Evolutionary conservation across 2,329 filamentous ascomycete genomes (phyloP), one percentile per base, ranked within the genome.

Genomic region (Cladosporium sp.): DNA sequence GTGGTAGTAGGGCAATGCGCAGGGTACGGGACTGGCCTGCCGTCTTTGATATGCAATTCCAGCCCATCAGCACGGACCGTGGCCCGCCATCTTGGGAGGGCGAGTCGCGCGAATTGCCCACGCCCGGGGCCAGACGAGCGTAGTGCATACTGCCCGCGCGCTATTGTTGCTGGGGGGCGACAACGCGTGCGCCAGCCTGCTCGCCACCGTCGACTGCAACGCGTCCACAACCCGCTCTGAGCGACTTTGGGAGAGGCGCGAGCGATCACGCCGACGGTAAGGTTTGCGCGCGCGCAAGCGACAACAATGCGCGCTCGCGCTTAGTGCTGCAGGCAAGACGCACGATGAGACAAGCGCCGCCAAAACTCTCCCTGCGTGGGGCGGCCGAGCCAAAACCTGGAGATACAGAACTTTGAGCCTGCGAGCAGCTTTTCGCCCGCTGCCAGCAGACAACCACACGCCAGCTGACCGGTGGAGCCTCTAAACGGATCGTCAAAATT

Each of bases 1-100:
- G 16, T 18, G 16, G 16, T 18, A 18, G 16, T 2, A 18, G 16
- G 16, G 16, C 16, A 18, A 18, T 18, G 16, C 16, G 16, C 16
- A 18, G 33, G 10, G 16, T 42, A 32, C 46, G 46, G 46, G 46
- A 50, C 31, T 22, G 31, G 38, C 46, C 31, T 50, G 38, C 46
- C 46, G 38, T 50, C 31, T 49, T 43, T 34, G 46, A 50, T 43
- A 50, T 50, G 46, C 46, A 50, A 43, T 35, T 43, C 46, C 37
- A 31, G 14, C 46, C 46, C 42, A 49, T 49, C 46, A 49, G 46
- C 46, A 50, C 46, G 46, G 46, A 18, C 46, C 40, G 11, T 9
- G 14, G 11, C 35, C 32, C 37, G 37, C 46, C 41, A 35, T 35
- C 46, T 16, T 41, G 22, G 34, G 37, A 10, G 37, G 22, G 19